Evolutionary conservation across 192 early-diverging fungal species (phyloP), one percentile per base, ranked within the genome.

Genomic region (Phycomyces blakesleeanus): DNA sequence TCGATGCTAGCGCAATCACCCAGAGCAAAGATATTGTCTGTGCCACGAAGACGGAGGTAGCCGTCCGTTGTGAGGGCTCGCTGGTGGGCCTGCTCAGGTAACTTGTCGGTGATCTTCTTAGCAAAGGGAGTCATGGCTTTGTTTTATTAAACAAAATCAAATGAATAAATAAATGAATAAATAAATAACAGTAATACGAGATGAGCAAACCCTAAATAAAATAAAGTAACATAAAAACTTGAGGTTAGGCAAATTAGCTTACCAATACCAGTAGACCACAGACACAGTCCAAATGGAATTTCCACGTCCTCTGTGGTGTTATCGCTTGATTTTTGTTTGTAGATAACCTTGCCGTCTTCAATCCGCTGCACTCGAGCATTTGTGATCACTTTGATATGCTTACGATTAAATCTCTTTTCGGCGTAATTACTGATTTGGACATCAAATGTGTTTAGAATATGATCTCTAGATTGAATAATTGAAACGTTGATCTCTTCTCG

Each of bases 1-100:
- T 85, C 84, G 38, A 91, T 83, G 9, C 85, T 90, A 8, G 88
- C 78, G 67, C 87, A 89, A 67, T 91, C 89, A 12, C 89, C 89
- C 41, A 91, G 70, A 4, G 89, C 86, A 69, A 85, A 91, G 10
- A 88, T 79, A 60, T 78, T 76, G 0, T 72, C 68, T 5, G 71
- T 74, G 21, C 89, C 89, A 20, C 79, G 68, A 6, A 91, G 64
- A 16, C 79, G 72, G 51, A 91, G 70, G 27, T 67, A 69, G 2
- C 55, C 58, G 66, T 91, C 88, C 0, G 84, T 84, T 27, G 77
- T 69, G 15, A 91, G 67, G 2, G 86, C 88, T 60, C 83, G 77
- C 51, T 62, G 73, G 59, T 91, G 84, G 14, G 74, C 70, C 57
- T 89, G 89, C 1, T 7, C 63, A 14, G 63, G 59, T 8, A 87